These are phyloP conservation scores for Dentipellis fragilis DNA, from an alignment of 768 basidiomycete genomes.

Conservation along the genomic window DNA sequence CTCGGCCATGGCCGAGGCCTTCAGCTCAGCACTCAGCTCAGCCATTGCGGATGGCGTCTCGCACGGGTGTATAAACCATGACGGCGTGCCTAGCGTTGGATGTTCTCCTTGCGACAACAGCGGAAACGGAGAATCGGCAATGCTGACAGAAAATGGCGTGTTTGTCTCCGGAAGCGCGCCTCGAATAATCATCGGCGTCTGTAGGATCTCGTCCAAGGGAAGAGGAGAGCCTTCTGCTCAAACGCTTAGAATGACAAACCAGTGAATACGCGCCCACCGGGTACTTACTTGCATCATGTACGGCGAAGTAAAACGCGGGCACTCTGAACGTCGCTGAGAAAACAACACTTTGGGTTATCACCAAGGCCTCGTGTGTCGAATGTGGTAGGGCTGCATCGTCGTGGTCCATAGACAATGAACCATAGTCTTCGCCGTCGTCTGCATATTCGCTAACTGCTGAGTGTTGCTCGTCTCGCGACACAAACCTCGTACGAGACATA, in stretches of 20 bases:
- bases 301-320: constrained; percentile 75
- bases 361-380: constrained; percentile 20
- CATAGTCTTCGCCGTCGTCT: constrained; percentile 22
- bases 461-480: constrained; percentile 3
- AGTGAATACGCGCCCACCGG: no score
- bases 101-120: constrained; percentile 84
- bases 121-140: constrained; percentile 49
- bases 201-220: constrained; percentile 41
- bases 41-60: constrained; percentile 55
- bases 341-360: constrained; percentile 56
- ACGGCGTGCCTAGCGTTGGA: constrained; percentile 60
- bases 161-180: constrained; percentile 32
- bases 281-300: constrained; percentile 58
- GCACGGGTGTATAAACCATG: constrained; percentile 88
- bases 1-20: constrained; percentile 15
- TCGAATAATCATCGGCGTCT: constrained; percentile 50
- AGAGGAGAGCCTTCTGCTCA: constrained; percentile 56
- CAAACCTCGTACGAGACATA: constrained; percentile 16
- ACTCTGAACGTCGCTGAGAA: constrained; percentile 75
- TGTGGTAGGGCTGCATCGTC: constrained; percentile 15
- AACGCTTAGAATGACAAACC: no score
- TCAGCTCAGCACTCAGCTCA: constrained; percentile 54
- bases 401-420: constrained; percentile 17
- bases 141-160: constrained; percentile 46
- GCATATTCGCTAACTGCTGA: constrained; percentile 11